Evolutionary conservation across 2,329 filamentous ascomycete species (phyloP), one percentile per base, ranked within the genome.

Genomic region (Exophiala spinifera): DNA sequence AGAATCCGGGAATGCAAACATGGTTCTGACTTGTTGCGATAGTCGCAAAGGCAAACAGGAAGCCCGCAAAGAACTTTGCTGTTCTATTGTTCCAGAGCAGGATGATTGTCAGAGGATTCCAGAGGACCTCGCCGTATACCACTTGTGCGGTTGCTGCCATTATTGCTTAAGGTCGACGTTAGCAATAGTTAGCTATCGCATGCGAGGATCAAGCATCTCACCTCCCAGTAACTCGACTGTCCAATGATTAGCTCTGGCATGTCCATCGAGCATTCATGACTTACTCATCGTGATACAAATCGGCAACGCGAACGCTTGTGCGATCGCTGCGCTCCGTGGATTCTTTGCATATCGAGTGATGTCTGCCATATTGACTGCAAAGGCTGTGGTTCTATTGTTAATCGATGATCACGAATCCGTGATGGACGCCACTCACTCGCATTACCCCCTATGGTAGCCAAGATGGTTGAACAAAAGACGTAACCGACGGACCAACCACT

Each of bases 401-500:
- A 6, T 49, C 14, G 11, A 19, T 3, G 8, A 10, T 25, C 23
- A 25, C 23, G 23, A 3, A 15, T 15, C n/a, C 3, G 15, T n/a
- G 2, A 10, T 6, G 37, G 37, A 40, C 37, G 37, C 13, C 2
- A 49, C 47, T 8, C 31, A 49, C 47, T 51, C 8, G 49, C 49
- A 20, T 51, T 51, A 15, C 49, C 49, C 17, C 49, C 49, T 25
- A 51, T 51, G 39, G 49, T 51, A 7, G 49, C 49, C 8, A 51
- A 64, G 46, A 66, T 67, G 4, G 73, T 73, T 1, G 72, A 72
- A 17, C 50, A 53, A 42, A 53, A 53, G 44, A 53, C 50, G 33
- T 53, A 53, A 19, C 50, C 76, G 73, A 46, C 80, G 81, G 14
- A 80, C 75, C 21, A 74, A 74, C 3, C 50, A 37, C 50, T 51